Conservation (phyloP, 176 grass and related monocot species). For the Juncus inflexus region DNA sequence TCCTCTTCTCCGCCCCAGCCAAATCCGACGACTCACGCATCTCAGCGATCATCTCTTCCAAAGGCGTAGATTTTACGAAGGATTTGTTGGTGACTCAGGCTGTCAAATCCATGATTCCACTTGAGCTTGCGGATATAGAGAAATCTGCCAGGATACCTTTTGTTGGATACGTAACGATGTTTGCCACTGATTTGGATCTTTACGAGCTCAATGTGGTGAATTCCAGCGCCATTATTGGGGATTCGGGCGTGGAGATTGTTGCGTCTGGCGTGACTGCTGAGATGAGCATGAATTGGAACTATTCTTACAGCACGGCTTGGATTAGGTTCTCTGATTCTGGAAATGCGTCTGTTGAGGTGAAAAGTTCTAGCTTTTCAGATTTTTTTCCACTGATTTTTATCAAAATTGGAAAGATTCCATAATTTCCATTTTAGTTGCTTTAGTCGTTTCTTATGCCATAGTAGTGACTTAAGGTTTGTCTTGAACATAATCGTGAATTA, state of each 20-base stretch:
- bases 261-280: slow-evolving; percentile 58
- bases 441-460: too few species aligned
- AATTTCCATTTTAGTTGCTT: too few species aligned
- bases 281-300: slow-evolving; percentile 74
- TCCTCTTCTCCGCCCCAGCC: background rate
- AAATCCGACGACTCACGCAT: slow-evolving; percentile 32
- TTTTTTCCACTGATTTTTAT: too few species aligned
- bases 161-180: slow-evolving; percentile 43
- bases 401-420: too few species aligned
- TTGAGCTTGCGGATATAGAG: slow-evolving; percentile 57
- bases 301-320: slow-evolving; percentile 57
- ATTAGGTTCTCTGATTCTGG: slow-evolving; percentile 61
- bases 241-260: slow-evolving; percentile 53
- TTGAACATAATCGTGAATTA: too few species aligned
- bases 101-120: slow-evolving; percentile 56
- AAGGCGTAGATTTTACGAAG: slow-evolving; percentile 65
- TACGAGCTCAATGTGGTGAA: slow-evolving; percentile 58
- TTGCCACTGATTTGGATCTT: slow-evolving; percentile 59
- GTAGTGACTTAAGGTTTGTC: too few species aligned
- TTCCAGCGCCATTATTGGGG: slow-evolving; percentile 41
- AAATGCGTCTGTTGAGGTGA: slow-evolving; percentile 66
- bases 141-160: slow-evolving; percentile 57
- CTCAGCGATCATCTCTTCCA: slow-evolving; percentile 51
- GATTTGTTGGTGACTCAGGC: slow-evolving; percentile 60
- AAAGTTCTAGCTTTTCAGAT: background rate